Base-by-base conservation (phyloP, 495 filamentous ascomycete genomes). In the Opeltia flavorubescens region DNA sequence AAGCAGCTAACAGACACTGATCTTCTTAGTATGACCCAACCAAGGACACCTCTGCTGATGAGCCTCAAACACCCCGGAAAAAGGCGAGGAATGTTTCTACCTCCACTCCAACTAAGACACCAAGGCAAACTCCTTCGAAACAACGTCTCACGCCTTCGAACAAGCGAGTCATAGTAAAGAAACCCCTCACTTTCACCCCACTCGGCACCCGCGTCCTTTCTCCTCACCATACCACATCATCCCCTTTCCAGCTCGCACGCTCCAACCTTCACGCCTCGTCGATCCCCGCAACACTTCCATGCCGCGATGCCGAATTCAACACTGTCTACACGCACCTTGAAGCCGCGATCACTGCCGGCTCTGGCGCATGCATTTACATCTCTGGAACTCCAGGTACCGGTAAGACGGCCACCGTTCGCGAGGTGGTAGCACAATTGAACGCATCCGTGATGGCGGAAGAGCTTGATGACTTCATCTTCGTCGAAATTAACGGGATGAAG, bases 401-500 rank as follows among this genome's bases (percentile, higher is more conserved):
- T 44, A 99, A 99, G 59, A 99, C 93, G 5, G 93, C 93, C 23
- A 99, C 93, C 0, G 89, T 99, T 7, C 83, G 93, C 47, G 93
- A 96, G 64, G 91, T 95, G 2, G 81, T 96, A 6, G 78, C 83
- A 15, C 84, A 87, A 61, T 74, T 99, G 8, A 88, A 95, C 50
- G 75, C 74, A 4, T 80, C 87, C 1, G 91, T 96, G 4, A 71
- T 74, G 26, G 77, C 79, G 9, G 93, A 99, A 59, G 89, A 96
- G 64, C 77, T 99, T 44, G 93, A 96, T 55, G 93, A 99, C 61
- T 99, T 99, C 60, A 93, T 94, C 53, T 99, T 96, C 52, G 89
- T 96, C 51, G 93, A 99, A 63, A 96, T 99, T 65, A 99, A 99
- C 63, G 93, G 93, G 43, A 96, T 99, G 93, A 96, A 95, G 69